Conservation (phyloP, 331 rosid genomes). For the Quercus phellos region DNA sequence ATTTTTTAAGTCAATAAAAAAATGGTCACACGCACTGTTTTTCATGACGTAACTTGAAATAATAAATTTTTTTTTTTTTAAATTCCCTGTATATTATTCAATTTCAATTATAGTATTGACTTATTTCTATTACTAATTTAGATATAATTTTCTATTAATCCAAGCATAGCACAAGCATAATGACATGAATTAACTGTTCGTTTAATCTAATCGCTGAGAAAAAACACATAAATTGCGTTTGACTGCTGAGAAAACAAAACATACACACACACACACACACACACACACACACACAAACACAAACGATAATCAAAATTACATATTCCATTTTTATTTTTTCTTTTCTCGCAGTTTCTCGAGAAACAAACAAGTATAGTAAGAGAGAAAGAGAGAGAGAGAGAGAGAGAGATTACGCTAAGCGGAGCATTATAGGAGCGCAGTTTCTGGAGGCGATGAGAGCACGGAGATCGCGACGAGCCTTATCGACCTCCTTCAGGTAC, state of each 20-base stretch:
- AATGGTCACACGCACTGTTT: no score
- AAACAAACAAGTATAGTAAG: not conserved
- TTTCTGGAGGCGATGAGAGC: constrained; percentile 73
- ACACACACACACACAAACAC: no score
- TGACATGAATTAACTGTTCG: not conserved
- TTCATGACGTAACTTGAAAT: no score
- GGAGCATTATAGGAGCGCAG: constrained; percentile 92
- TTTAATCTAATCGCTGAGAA: not conserved
- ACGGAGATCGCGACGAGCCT: constrained; percentile 79
- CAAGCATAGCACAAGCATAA: not conserved
- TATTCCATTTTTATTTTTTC: not conserved
- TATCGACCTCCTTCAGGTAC: constrained; percentile 71
- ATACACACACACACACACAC: no score
- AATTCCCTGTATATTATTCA: no score
- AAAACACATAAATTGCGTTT: not conserved
- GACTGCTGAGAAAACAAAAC: not conserved
- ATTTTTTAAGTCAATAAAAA: no score
- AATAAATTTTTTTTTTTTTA: no score
- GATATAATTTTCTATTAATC: no score
- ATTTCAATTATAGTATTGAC: no score
- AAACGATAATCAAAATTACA: no score
- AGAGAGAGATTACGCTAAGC: constrained; percentile 52
- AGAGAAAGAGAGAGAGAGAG: constrained; percentile 13
- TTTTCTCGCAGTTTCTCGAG: not conserved
- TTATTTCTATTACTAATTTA: no score